Evolutionary conservation across 768 basidiomycete species (phyloP), one percentile per base, ranked within the genome.

Genomic region (Leccinellum luteum): DNA sequence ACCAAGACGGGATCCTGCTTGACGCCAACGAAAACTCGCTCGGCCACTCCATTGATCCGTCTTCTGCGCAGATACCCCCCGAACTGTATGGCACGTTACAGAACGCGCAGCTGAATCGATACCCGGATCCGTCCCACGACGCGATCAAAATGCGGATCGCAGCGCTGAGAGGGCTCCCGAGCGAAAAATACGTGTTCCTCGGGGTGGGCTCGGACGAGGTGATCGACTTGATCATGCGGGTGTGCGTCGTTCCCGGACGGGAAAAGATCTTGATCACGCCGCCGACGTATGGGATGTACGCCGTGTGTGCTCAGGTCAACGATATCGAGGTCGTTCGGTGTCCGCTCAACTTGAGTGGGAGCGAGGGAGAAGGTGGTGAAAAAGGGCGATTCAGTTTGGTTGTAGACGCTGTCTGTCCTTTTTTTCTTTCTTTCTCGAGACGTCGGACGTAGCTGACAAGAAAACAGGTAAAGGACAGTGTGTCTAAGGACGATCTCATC

Each of bases 11-110:
- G 23, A 87, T 98, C 65, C 84, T 99, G 27, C 84, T 99, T 21
- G 97, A 99, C 64, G 97, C 97, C 14, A 99, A 99, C 74, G 97
- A 99, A 77, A 98, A 99, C 70, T 84, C 96, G 0, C 80, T 94
- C 34, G 96, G 97, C 0, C 91, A 92, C 68, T 87, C 91, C 2
- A 88, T 98, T 35, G 75, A 79, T 25, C 47, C 74, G 15, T 60
- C 67, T 31, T 32, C 71, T 1, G 25, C 17, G 2, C 66, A 67
- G 10, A 65, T 75, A 15, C 65, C 70, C 15, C 47, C 70, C 28
- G 76, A 78, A 50, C 59, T 80, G 7, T 70, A 77, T 21, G 65
- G 69, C 3, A 75, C 76, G 21, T 43, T 78, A 71, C 41, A 41
- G 6, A 66, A 76, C 14, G 75, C 85, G 23, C 77, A 85, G 54